These are phyloP conservation scores for Cubamyces lactineus DNA, from an alignment of 768 basidiomycete species.

Conservation along the genomic window DNA sequence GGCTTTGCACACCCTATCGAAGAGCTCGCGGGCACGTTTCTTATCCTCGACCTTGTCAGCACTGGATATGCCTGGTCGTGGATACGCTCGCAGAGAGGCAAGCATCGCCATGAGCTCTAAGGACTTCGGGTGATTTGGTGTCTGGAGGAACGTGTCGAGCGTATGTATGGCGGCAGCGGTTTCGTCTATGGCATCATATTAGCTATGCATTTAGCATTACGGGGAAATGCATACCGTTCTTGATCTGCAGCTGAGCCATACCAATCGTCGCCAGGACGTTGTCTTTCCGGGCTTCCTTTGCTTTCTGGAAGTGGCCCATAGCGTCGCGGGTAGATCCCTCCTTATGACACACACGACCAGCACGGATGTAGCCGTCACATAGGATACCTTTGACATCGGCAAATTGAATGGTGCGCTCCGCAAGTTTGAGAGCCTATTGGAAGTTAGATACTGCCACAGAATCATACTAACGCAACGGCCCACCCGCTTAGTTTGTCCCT, in stretches of 20 bases:
- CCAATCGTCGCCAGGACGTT: conserved; percentile 82
- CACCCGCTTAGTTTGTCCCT: conserved; percentile 65
- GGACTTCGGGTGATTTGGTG: conserved; percentile 60
- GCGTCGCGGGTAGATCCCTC: conserved; percentile 68
- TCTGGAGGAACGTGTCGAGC: conserved; percentile 75
- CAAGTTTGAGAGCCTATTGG: conserved; percentile 81
- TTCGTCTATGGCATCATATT: conserved; percentile 57
- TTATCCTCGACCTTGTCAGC: conserved; percentile 76
- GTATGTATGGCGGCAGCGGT: conserved; percentile 84
- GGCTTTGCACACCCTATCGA: conserved; percentile 72
- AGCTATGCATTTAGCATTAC: background rate
- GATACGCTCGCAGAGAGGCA: conserved; percentile 83
- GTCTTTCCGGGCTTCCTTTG: conserved; percentile 70
- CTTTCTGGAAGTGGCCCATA: conserved; percentile 66
- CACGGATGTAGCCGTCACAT: conserved; percentile 83
- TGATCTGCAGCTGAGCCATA: conserved; percentile 84
- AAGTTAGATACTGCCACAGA: background rate
- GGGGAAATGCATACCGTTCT: conserved; percentile 57
- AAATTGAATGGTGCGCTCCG: conserved; percentile 92
- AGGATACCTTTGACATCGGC: conserved; percentile 85
- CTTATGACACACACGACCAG: conserved; percentile 80
- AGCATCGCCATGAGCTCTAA: conserved; percentile 88
- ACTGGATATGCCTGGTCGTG: conserved; percentile 77
- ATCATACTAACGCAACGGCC: conserved; percentile 9
- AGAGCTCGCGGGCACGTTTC: conserved; percentile 75